These are phyloP conservation scores for Wickerhamiella qilinensis DNA, from an alignment of 805 yeast genomes.

Conservation along the genomic window DNA sequence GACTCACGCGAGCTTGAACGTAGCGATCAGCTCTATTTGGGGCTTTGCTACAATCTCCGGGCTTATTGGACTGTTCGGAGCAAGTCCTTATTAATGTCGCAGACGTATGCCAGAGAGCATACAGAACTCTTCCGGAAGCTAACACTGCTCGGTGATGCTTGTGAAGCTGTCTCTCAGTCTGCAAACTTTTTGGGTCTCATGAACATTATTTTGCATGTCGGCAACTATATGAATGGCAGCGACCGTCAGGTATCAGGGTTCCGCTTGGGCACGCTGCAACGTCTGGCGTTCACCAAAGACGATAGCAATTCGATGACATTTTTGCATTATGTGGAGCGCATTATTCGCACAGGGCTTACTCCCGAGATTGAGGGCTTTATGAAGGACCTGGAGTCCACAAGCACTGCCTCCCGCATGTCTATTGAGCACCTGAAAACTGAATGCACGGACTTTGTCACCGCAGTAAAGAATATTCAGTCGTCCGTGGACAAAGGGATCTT, in stretches of 20 bases:
- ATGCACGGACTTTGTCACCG: constrained; percentile 44
- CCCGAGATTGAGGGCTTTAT: constrained; percentile 63
- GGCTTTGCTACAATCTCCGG: constrained; percentile 65
- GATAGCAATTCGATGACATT: constrained; percentile 76
- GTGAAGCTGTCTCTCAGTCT: constrained; percentile 47
- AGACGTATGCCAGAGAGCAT: constrained; percentile 66
- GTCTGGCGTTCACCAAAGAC: constrained; percentile 82
- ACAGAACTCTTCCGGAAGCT: constrained; percentile 51
- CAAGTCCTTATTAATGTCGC: constrained; percentile 57
- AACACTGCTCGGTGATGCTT: constrained; percentile 56
- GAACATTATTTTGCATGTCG: constrained; percentile 76
- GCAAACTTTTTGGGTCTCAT: constrained; percentile 54
- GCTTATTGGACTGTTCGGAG: constrained; percentile 88
- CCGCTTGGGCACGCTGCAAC: constrained; percentile 72
- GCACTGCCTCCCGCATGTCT: constrained; percentile 52
- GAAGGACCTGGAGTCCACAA: constrained; percentile 49
- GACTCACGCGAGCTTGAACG: constrained; percentile 67
- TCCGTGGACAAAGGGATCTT: constrained; percentile 73
- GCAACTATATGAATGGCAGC: constrained; percentile 92
- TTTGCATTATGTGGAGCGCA: constrained; percentile 79
- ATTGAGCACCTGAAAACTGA: constrained; percentile 69
- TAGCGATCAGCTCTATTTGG: constrained; percentile 73
- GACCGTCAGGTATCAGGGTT: constrained; percentile 88
- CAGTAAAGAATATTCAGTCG: constrained; percentile 51
- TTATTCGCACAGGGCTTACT: constrained; percentile 57